Conservation (phyloP, 2,329 filamentous ascomycete species). For the Fusarium caatingaense region DNA sequence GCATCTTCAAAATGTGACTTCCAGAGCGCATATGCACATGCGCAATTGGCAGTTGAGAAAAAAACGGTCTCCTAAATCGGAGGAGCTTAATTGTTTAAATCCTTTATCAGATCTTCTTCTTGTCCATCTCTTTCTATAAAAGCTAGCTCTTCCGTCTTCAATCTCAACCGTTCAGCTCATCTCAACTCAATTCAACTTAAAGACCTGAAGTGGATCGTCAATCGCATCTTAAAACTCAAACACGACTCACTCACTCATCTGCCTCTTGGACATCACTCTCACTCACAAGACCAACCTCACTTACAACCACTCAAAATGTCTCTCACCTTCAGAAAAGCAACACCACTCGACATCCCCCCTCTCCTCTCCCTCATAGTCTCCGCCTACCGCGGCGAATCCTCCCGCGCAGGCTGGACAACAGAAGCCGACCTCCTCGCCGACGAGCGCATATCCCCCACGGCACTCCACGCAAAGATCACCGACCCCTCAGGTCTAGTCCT, state of each 20-base stretch:
- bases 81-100: conserved; percentile 17
- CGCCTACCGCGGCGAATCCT: conserved; percentile 58
- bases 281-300: not conserved
- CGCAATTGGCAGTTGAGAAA: not conserved
- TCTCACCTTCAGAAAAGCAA: conserved; percentile 44
- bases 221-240: not conserved
- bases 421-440: conserved; percentile 58
- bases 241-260: not conserved
- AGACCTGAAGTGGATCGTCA: not conserved
- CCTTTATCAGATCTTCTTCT: not conserved
- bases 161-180: too few relatives aligned
- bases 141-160: not conserved
- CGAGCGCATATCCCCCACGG: conserved; percentile 55
- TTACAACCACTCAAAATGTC: conserved; percentile 32
- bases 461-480: conserved; percentile 55
- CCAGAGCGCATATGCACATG: conserved; percentile 15
- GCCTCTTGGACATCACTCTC: not conserved
- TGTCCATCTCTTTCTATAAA: not conserved
- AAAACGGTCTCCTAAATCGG: conserved; percentile 22
- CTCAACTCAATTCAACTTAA: not conserved
- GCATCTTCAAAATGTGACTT: conserved; percentile 4
- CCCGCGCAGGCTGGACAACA: conserved; percentile 59
- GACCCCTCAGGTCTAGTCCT: conserved; percentile 53
- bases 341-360: conserved; percentile 46
- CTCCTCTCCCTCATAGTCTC: conserved; percentile 56